Base-by-base conservation (phyloP, 495 filamentous ascomycete species). In the Penicillium pancosmium region DNA sequence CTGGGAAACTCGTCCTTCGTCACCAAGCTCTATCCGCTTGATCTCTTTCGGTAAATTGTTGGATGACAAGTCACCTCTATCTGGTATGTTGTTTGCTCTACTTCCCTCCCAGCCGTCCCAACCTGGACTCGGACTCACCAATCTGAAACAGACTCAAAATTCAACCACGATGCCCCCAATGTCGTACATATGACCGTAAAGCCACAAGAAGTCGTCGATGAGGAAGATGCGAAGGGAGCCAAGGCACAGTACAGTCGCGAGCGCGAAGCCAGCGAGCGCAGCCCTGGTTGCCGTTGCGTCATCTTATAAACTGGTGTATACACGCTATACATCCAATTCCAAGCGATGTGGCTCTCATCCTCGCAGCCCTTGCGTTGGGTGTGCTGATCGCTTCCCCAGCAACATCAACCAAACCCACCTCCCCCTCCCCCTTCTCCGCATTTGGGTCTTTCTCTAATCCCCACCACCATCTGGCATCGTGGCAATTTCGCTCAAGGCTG, bases 161-260 rank as follows among this genome's bases (percentile, higher is more conserved):
- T 97, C 66, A 88, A 81, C 58, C 72, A 79, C 25, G 89, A 88
- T 50, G 78, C 89, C 23, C 78, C 80, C 7, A 95, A 95, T 64
- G 91, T 96, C 52, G 86, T 97, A 13, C 92, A 97, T 75, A 96
- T 97, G 92, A 94, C 91, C 19, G 83, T 97, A 55, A 89, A 90
- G 65, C 92, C 92, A 2, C 88, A 92, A 72, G 92, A 97, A 60
- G 79, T 94, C 57, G 82, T 93, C 56, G 92, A 97, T 59, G 92
- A 97, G 67, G 92, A 93, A 69, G 92, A 96, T 59, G 85, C 84
- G 36, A 92, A 92, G 70, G 86, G 82, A 23, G 78, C 84, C 35
- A 96, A 95, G 75, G 75, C 82, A 41, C 81, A 81, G 23, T 78
- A 79, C 41, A 73, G 71, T 31, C 78, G 86, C 43, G 85, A 88